Percentiles rank a stretch among this genome's conserved stretches.
phyloP scores from a whole-genome alignment of 2,329 filamentous ascomycete genomes.

The Cytospora schulzeri region DNA sequence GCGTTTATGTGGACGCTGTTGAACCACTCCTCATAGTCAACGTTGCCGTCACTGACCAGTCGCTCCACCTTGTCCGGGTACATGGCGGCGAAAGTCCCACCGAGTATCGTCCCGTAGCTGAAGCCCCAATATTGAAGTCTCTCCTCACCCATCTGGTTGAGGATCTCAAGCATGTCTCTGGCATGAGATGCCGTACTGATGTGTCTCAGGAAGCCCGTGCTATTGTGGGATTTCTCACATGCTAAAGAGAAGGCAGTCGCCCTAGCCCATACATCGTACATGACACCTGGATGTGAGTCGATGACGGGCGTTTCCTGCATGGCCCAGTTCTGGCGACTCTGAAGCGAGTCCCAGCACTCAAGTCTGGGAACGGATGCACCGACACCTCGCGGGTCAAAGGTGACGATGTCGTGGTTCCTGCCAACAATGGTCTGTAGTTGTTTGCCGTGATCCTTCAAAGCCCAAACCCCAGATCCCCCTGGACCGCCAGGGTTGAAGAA shows the following conservation, averaged over 20 bases:
- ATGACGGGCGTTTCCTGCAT: slow-evolving; percentile 47
- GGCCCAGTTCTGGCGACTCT: slow-evolving; percentile 47
- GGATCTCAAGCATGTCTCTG: slow-evolving; percentile 51
- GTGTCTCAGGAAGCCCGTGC: slow-evolving; percentile 43
- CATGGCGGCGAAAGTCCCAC: slow-evolving; percentile 54
- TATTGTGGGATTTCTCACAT: slow-evolving; percentile 45
- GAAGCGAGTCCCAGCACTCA: slow-evolving; percentile 51
- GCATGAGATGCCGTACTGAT: slow-evolving; percentile 48
- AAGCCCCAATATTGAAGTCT: slow-evolving; percentile 57
- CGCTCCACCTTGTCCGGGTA: slow-evolving; percentile 54
- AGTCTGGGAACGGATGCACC: slow-evolving; percentile 52
- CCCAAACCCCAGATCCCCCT: slow-evolving; percentile 49
- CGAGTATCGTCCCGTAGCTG: slow-evolving; percentile 57
- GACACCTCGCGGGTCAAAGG: slow-evolving; percentile 55
- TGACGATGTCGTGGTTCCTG: slow-evolving; percentile 52
- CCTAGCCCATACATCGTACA: slow-evolving; percentile 49
- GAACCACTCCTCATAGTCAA: slow-evolving; percentile 58
- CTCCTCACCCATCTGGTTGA: slow-evolving; percentile 43
- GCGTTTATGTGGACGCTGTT: slow-evolving; percentile 49
- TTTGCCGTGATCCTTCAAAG: slow-evolving; percentile 38
- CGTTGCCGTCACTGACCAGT: slow-evolving; percentile 54
- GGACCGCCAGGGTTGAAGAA: slow-evolving; percentile 50
- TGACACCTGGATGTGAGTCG: slow-evolving; percentile 49
- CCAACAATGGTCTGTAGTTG: slow-evolving; percentile 49
- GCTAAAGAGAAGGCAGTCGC: slow-evolving; percentile 44